Evolutionary conservation across 768 basidiomycete genomes (phyloP), one percentile per base, ranked within the genome.

Genomic region (Amanita rimosa): DNA sequence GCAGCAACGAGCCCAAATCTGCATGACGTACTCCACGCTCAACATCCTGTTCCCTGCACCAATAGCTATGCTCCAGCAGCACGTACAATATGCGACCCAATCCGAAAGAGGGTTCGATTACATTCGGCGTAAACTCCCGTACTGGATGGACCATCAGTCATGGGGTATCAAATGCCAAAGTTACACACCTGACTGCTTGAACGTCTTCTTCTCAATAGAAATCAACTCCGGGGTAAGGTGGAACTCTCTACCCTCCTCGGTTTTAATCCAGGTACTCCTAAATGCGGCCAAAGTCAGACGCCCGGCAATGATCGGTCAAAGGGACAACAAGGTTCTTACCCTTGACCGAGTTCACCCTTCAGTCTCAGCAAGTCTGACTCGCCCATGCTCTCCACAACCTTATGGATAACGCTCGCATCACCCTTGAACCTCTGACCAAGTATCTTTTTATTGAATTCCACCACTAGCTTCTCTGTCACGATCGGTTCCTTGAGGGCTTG

Each of bases 81-180:
- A 79, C 81, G 65, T 97, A 97, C 40, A 97, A 72, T 58, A 98
- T 96, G 48, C 95, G 91, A 47, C 95, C 95, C 55, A 98, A 79
- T 52, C 96, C 95, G 66, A 97, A 96, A 3, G 96, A 99, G 19
- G 96, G 94, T 64, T 97, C 95, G 63, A 98, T 95, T 64, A 99
- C 96, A 65, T 97, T 98, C 33, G 95, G 96, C 48, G 82, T 91
- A 67, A 77, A 96, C 67, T 97, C 94, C 55, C 95, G 89, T 55
- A 90, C 93, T 96, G 21, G 27, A 46, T 46, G 24, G 19, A 35
- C 14, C 8, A 46, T 38, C 43, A 44, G 24, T 46, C 29, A 43
- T 37, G 16, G 13, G 36, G 13, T 27, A 42, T 45, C 27, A 34
- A 27, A 33, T 34, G 19, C 35, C 38, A 40, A 34, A 41, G 29